A percentile compares a stretch with the other conserved stretches of the same genome.
phyloP scores from a whole-genome alignment of 225 moss, liverwort and hornwort species.

The Bryum argenteum region DNA sequence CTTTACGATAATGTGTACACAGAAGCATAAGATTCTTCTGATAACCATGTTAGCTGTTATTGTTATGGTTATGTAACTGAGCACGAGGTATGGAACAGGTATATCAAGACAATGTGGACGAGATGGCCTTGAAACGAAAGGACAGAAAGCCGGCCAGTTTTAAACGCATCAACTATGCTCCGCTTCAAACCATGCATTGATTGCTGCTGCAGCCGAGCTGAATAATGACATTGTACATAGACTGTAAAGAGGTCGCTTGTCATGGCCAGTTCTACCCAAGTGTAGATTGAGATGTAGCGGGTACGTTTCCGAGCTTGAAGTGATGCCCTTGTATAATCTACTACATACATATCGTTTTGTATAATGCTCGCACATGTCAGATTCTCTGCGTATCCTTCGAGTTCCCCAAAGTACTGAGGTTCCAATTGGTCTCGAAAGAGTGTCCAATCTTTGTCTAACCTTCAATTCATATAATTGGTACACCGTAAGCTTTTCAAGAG shows the following conservation, averaged over 20 bases:
- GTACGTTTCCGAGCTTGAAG: not conserved
- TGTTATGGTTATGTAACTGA: constrained; percentile 3
- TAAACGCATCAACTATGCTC: constrained; percentile 11
- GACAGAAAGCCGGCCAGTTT: constrained; percentile 34
- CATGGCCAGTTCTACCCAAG: not conserved
- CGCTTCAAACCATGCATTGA: constrained; percentile 3
- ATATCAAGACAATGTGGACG: constrained; percentile 32
- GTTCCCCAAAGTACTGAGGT: too few relatives aligned
- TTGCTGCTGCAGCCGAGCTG: not conserved
- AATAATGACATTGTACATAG: constrained; percentile 13
- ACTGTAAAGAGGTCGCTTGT: not conserved
- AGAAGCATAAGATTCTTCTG: too few relatives aligned
- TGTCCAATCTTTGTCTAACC: too few relatives aligned
- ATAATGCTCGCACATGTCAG: too few relatives aligned
- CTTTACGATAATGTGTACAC: too few relatives aligned
- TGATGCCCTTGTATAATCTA: not conserved
- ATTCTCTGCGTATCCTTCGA: too few relatives aligned
- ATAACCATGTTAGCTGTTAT: not conserved
- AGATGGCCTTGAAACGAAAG: constrained; percentile 31
- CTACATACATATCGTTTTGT: not conserved
- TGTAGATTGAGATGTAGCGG: not conserved
- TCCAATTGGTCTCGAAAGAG: too few relatives aligned
- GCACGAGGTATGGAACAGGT: constrained; percentile 36
- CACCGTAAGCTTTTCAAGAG: too few relatives aligned
- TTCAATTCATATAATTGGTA: too few relatives aligned